phyloP scores from a whole-genome alignment of 495 filamentous ascomycete genomes.

The Neurospora pannonica region DNA sequence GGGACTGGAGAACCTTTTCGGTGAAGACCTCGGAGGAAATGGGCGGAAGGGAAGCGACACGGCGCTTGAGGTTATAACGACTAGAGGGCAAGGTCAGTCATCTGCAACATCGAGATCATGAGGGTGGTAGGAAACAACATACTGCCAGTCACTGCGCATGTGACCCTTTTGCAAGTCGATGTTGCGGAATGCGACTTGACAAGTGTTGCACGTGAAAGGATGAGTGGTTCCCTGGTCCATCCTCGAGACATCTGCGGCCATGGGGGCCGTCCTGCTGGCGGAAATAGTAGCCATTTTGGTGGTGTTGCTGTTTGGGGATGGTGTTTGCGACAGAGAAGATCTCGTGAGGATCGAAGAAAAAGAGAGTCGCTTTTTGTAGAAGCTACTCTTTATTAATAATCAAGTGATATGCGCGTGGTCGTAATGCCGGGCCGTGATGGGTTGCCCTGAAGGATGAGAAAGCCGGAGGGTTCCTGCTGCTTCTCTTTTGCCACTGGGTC shows the following conservation, averaged over 20 bases:
- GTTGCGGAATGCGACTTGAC: slow-evolving; percentile 89
- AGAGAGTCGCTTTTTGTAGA: neutral
- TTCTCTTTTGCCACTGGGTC: neutral
- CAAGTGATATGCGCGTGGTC: neutral
- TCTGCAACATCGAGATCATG: slow-evolving; percentile 1
- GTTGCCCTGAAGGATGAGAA: neutral
- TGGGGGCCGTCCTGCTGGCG: slow-evolving; percentile 27
- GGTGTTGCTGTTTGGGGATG: neutral
- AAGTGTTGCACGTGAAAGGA: slow-evolving; percentile 96
- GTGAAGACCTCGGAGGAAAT: slow-evolving; percentile 88
- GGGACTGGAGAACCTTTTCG: slow-evolving; percentile 91
- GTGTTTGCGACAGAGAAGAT: neutral
- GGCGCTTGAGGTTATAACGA: slow-evolving; percentile 94
- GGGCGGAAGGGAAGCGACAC: slow-evolving; percentile 83
- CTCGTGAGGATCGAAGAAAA: neutral
- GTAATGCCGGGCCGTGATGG: neutral
- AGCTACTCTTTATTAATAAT: neutral
- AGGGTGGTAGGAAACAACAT: slow-evolving; percentile 31
- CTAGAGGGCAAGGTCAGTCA: slow-evolving; percentile 32
- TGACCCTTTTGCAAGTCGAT: slow-evolving; percentile 88
- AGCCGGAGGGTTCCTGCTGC: slow-evolving; percentile 1
- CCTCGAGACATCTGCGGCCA: slow-evolving; percentile 15
- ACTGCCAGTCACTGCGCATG: slow-evolving; percentile 99
- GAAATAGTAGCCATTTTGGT: slow-evolving; percentile 46
- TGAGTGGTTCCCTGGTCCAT: slow-evolving; percentile 46